phyloP scores from a whole-genome alignment of 176 grass and related monocot genomes.

The Areca catechu region DNA sequence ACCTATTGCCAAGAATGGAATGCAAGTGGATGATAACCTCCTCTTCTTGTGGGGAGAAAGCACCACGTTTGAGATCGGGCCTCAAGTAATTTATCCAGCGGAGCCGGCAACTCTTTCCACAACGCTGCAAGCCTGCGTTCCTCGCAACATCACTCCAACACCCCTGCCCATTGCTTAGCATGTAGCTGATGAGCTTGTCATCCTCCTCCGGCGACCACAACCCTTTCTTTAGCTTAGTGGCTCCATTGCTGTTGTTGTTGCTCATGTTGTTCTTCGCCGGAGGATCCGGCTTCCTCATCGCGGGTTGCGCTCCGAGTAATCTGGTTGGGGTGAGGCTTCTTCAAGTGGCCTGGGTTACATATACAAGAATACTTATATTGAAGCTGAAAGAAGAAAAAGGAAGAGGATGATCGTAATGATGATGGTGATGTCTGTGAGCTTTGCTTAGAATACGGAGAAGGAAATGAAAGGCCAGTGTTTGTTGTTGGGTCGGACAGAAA shows the following conservation, averaged over 20 bases:
- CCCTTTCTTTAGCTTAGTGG: constrained; percentile 70
- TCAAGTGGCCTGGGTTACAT: constrained; percentile 7
- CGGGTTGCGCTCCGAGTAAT: too few species aligned
- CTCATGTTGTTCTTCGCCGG: not conserved
- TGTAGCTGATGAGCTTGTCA: constrained; percentile 80
- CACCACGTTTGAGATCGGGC: constrained; percentile 91
- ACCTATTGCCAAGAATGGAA: constrained; percentile 96
- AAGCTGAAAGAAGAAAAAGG: constrained; percentile 18
- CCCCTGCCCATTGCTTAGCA: constrained; percentile 87
- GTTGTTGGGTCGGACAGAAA: constrained; percentile 38
- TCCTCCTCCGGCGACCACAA: constrained; percentile 99
- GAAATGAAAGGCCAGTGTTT: constrained; percentile 8
- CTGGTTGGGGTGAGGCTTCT: not conserved
- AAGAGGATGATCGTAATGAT: constrained; percentile 60
- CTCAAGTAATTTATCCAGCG: constrained; percentile 99
- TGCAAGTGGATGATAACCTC: constrained; percentile 88
- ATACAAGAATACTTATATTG: constrained; percentile 1
- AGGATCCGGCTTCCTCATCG: constrained; percentile 79
- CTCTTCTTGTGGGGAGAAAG: constrained; percentile 95
- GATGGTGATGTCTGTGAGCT: constrained; percentile 71
- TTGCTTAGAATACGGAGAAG: constrained; percentile 93
- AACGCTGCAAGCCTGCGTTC: constrained; percentile 86
- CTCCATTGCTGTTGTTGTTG: constrained; percentile 13
- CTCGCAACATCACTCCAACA: constrained; percentile 94
- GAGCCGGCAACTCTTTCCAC: constrained; percentile 98